Base-by-base conservation (phyloP, 202 grass and related monocot species). In the Schoenoplectus tabernaemontani region DNA sequence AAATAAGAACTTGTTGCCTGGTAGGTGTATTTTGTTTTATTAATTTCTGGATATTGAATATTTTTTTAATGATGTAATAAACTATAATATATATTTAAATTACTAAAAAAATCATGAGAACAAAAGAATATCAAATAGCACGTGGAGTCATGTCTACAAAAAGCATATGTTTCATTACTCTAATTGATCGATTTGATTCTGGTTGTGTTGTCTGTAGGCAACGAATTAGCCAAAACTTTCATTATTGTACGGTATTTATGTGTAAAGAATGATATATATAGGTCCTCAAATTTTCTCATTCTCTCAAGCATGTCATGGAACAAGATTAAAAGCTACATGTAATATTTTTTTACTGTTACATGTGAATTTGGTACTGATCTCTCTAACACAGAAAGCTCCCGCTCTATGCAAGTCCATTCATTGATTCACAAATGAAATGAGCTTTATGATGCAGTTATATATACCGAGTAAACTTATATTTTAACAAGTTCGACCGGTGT, bases 181-280 rank as follows among this genome's bases (percentile, higher is more conserved):
- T 9, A 65, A 65, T 65, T 65, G n/a, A n/a, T n/a, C n/a, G 62
- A 65, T 65, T 39, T 65, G 15, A 7, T 65, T 65, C 37, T 64
- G 6, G 61, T 38, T 65, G 62, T n/a, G 9, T 65, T 17, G 17
- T 3, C 8, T 38, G 16, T 39, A 38, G 68, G 43, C 5, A 50
- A 72, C 68, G 68, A 69, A 69, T 69, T 69, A 72, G 68, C 68
- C 68, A 72, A 72, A 72, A 72, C 68, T 72, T 72, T 43, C 68
- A 72, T 72, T 17, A 30, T 72, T 17, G 9, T 72, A 8, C 3
- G 43, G 50, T 50, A 30, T 50, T 50, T 72, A 50, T 30, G 68
- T 0, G 10, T 28, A 72, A 50, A 72, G 11, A 50, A 28, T 72
- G 44, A 50, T 72, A 50, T 72, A 32, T 16, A 32, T 50, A 51